Evolutionary conservation across 148 eudicot species (phyloP).

Genomic region (Silene uniflora): DNA sequence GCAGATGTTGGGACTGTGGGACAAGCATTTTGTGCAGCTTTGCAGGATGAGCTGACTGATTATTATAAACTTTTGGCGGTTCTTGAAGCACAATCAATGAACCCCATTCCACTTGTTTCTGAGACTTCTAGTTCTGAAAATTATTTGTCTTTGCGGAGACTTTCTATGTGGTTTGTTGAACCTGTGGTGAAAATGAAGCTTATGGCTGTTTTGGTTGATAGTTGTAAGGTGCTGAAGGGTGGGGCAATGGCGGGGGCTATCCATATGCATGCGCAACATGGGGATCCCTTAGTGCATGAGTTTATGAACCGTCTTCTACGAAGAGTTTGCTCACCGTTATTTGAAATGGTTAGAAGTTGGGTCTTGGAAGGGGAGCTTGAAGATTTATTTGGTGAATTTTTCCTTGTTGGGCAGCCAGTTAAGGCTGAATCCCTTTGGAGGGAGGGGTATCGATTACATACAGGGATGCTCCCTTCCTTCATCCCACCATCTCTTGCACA

Average conservation of each 20-base stretch:
- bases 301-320: constrained; percentile 83
- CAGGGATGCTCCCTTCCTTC: constrained; percentile 93
- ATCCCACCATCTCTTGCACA: constrained; percentile 91
- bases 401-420: constrained; percentile 77
- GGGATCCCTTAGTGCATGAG: constrained; percentile 87
- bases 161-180: constrained; percentile 90
- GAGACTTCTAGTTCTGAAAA: constrained; percentile 58
- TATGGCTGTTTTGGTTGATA: constrained; percentile 91
- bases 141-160: constrained; percentile 78
- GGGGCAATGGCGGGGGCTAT: constrained; percentile 99
- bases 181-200: constrained; percentile 94
- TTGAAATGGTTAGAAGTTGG: constrained; percentile 99
- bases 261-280: constrained; percentile 97
- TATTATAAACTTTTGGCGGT: constrained; percentile 90
- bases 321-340: constrained; percentile 87
- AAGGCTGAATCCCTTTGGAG: constrained; percentile 97
- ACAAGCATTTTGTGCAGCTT: constrained; percentile 91
- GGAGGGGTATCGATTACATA: constrained; percentile 84
- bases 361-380: constrained; percentile 98
- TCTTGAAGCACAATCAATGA: constrained; percentile 84
- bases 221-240: constrained; percentile 83
- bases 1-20: constrained; percentile 94
- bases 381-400: constrained; percentile 86
- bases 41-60: constrained; percentile 92
- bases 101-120: constrained; percentile 80